A percentile compares a stretch with the other conserved stretches of the same genome.
phyloP scores from a whole-genome alignment of 1,284 basidiomycete species.

The Neotropicomus parvogracilis region DNA sequence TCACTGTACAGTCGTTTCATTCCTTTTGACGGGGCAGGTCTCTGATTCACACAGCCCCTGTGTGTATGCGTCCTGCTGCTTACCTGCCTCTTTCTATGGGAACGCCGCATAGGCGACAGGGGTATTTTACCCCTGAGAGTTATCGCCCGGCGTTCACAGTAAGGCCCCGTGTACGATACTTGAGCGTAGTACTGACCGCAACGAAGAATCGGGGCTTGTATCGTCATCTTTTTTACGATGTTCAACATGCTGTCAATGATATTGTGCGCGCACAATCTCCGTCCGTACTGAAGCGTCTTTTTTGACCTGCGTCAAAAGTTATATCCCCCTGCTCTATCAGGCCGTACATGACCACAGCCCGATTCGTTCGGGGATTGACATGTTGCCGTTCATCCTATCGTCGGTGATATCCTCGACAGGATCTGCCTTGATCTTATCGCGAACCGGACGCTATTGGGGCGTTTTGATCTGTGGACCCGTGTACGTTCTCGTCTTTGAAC shows the following conservation, averaged over 20 bases:
- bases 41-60: slow-evolving; percentile 1
- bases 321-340: slow-evolving; percentile 16
- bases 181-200: not conserved
- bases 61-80: slow-evolving; percentile 12
- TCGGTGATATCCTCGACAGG: slow-evolving; percentile 7
- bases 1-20: slow-evolving; percentile 6
- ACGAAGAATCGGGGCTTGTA: slow-evolving; percentile 9
- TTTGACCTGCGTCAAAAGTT: slow-evolving; percentile 7
- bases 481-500: slow-evolving; percentile 2
- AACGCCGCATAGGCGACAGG: slow-evolving; percentile 8
- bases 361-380: slow-evolving; percentile 15
- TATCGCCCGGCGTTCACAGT: slow-evolving; percentile 12
- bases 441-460: slow-evolving; percentile 16
- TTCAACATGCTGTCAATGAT: slow-evolving; percentile 10
- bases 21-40: not conserved
- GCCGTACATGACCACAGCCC: slow-evolving; percentile 14
- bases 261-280: slow-evolving; percentile 4
- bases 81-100: slow-evolving; percentile 8
- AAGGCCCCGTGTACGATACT: not conserved
- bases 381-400: slow-evolving; percentile 15
- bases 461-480: slow-evolving; percentile 7
- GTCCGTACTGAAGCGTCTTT: not conserved
- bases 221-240: slow-evolving; percentile 18
- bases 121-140: slow-evolving; percentile 14
- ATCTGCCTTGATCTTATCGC: slow-evolving; percentile 8